Base-by-base conservation (phyloP, 805 yeast genomes). In the Nematodospora valgi region DNA sequence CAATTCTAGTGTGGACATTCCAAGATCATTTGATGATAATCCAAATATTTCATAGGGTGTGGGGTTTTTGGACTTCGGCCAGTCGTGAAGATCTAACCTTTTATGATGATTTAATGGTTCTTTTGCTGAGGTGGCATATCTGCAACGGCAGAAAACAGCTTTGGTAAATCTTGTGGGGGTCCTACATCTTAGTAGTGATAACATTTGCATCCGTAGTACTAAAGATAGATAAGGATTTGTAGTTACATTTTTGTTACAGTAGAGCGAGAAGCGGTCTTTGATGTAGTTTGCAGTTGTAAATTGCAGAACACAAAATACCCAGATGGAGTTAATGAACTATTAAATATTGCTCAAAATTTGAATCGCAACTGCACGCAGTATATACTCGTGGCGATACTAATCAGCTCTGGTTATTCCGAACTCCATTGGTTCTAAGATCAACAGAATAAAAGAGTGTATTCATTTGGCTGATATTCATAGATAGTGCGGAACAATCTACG, bases 1-100 rank as follows among this genome's bases (percentile, higher is more conserved):
- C 49, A 81, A 83, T 29, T 70, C 70, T 17, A 59, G 43, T 40
- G 75, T 75, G 32, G 81, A 57, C 20, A 54, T 43, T 8, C 47
- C 55, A 32, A 54, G 54, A 37, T 70, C 70, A 27, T 71, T 56
- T 16, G 52, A 52, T 4, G 37, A 23, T 14, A 58, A 29, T 19
- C 38, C 33, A 38, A 87, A 73, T 4, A 87, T 68, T 22, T 85
- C 86, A 48, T 82, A 81, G 0, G 96, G 95, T 0, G 81, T 59
- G 0, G 94, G 88, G 20, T 64, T 49, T 10, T 53, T 52, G 3
- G 61, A 46, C 2, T 56, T 53, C 3, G 95, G 95, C 89, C 88
- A 82, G 16, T 52, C 51, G 29, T 49, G 68, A 22, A 64, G 54
- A 9, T 52, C 49, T 19, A 44, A 43, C 18, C 48, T 44, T 13